Base-by-base conservation (phyloP, 768 basidiomycete genomes). In the Collybia nuda region DNA sequence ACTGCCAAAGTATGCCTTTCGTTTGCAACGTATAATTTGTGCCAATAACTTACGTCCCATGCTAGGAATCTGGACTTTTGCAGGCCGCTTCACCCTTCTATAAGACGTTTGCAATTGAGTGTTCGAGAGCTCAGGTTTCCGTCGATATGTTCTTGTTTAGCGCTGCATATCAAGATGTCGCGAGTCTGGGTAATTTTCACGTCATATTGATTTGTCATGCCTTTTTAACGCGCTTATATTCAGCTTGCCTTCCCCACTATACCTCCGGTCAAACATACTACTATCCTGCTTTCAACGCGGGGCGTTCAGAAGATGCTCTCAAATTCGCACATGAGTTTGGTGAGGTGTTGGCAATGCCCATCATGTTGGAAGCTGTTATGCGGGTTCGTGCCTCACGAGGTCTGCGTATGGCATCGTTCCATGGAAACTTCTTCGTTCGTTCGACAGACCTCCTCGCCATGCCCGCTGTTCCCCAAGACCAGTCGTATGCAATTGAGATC, bases 131-230 rank as follows among this genome's bases (percentile, higher is more conserved):
- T 4, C 97, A 98, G 68, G 92, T 99, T 40, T 93, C 94, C 0
- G 96, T 98, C 51, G 96, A 98, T 67, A 98, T 99, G 96, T 98
- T 98, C 86, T 76, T 99, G 51, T 98, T 98, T 76, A 91, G 91
- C 57, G 79, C 93, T 6, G 76, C 79, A 17, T 99, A 98, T 65
- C 94, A 95, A 58, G 97, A 98, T 69, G 93, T 98, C 39, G 93
- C 97, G 1, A 93, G 86, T 52, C 78, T 99, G 15, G 88, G 93
- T 92, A 63, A 41, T 79, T 55, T 44, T 19, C 3, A 15, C 50
- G 8, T 3, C 47, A 6, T 50, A 5, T 49, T 32, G 40, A 18
- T 23, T 47, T 26, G 22, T 18, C 35, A 43, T n/a, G 19, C 19
- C 23, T 46, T 22, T 23, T 24, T 29, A 4, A 42, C 51, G 23